phyloP scores from a whole-genome alignment of 495 filamentous ascomycete species.

The Bathelium albidoporum region DNA sequence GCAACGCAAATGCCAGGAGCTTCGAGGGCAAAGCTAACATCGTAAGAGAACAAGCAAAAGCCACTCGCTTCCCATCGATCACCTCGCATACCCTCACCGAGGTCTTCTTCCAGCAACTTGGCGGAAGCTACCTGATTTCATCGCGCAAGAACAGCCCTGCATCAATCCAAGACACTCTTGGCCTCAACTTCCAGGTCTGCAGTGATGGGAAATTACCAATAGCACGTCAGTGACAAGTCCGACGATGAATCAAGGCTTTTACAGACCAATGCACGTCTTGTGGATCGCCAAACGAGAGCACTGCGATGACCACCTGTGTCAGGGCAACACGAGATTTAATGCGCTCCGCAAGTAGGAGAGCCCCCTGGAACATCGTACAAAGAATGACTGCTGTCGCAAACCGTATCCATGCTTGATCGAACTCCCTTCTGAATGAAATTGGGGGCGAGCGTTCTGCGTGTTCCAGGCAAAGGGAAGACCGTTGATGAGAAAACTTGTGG shows the following conservation, averaged over 20 bases:
- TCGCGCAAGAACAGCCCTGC: background rate
- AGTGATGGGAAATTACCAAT: constrained; percentile 11
- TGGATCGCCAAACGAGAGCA: constrained; percentile 9
- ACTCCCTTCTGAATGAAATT: background rate
- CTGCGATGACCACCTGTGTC: constrained; percentile 17
- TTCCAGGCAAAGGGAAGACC: background rate
- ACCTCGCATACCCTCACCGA: background rate
- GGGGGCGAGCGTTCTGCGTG: background rate
- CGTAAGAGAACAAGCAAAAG: constrained; percentile 10
- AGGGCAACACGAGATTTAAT: constrained; percentile 10
- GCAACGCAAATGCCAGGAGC: constrained; percentile 8
- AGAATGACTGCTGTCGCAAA: background rate
- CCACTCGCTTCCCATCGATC: constrained; percentile 8
- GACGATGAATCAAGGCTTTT: constrained; percentile 12
- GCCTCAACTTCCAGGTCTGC: background rate
- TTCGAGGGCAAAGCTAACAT: constrained; percentile 9
- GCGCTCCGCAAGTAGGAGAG: background rate
- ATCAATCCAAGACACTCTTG: background rate
- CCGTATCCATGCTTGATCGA: background rate
- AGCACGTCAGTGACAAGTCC: constrained; percentile 14
- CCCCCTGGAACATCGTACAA: background rate
- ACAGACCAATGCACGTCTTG: constrained; percentile 12
- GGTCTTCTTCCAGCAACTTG: background rate
- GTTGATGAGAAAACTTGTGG: background rate
- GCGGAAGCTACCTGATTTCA: background rate